Conservation (phyloP, 176 grass and related monocot genomes). For the Musa troglodytarum region DNA sequence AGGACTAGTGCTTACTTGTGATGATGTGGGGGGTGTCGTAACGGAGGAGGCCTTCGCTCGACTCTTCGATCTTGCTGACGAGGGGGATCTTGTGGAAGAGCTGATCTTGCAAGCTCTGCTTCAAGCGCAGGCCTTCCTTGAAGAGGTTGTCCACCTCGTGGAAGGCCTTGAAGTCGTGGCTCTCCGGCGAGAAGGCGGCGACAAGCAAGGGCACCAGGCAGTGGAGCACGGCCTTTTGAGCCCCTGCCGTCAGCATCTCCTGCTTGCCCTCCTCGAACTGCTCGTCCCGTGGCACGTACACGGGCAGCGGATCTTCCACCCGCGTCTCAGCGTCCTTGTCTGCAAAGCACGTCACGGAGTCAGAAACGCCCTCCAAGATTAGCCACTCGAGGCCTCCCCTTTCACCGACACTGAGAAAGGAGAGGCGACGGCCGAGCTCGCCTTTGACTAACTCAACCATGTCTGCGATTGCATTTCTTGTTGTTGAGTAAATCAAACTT, state of each 20-base stretch:
- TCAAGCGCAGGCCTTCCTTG: conserved; percentile 79
- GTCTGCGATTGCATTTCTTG: too few relatives aligned
- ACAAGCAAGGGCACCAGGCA: conserved; percentile 74
- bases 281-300: conserved; percentile 80
- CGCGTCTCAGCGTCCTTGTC: conserved; percentile 57
- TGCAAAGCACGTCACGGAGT: conserved; percentile 16
- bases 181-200: conserved; percentile 44
- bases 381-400: too few relatives aligned
- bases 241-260: conserved; percentile 66
- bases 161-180: conserved; percentile 71
- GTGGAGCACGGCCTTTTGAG: conserved; percentile 75
- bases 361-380: too few relatives aligned
- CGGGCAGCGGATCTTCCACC: conserved; percentile 56
- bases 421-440: too few relatives aligned
- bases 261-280: conserved; percentile 88
- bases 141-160: conserved; percentile 98
- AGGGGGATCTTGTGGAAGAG: conserved; percentile 78
- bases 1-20: conserved; percentile 43
- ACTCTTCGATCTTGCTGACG: conserved; percentile 70
- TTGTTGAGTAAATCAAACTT: too few relatives aligned
- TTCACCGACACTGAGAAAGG: too few relatives aligned
- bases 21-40: conserved; percentile 90
- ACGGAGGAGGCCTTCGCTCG: conserved; percentile 64
- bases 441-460: too few relatives aligned
- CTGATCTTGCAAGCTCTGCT: conserved; percentile 83